Conservation (phyloP, 2,329 filamentous ascomycete genomes). For the Teratosphaeria destructans region DNA sequence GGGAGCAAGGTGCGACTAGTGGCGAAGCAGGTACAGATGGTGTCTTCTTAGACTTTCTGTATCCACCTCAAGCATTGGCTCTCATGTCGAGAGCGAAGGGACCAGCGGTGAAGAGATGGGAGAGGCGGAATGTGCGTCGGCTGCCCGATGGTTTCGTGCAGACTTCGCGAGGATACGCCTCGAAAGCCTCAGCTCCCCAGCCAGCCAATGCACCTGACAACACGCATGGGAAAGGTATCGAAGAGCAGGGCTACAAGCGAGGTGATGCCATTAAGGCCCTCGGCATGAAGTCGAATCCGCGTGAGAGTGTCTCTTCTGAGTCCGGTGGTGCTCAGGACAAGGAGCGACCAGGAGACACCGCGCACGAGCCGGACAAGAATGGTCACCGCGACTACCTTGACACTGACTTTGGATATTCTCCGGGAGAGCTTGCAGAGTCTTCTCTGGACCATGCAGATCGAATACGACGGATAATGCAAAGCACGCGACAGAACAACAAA, state of each 20-base stretch:
- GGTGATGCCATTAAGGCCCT: neutral
- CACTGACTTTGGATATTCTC: constrained; percentile 1
- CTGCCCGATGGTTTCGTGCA: constrained; percentile 18
- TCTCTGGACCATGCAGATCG: neutral
- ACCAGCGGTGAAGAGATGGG: constrained; percentile 15
- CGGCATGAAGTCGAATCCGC: neutral
- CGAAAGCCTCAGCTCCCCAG: constrained; percentile 3
- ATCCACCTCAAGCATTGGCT: constrained; percentile 35
- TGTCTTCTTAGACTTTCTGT: constrained; percentile 37
- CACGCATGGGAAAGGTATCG: neutral
- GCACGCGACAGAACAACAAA: neutral
- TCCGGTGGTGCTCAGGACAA: neutral
- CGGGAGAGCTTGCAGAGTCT: constrained; percentile 7
- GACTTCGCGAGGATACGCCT: constrained; percentile 17
- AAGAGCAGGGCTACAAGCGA: neutral
- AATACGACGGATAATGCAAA: constrained; percentile 2
- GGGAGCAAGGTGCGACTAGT: neutral
- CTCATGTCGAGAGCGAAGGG: constrained; percentile 19
- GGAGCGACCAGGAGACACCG: constrained; percentile 6
- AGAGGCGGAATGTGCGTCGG: constrained; percentile 17
- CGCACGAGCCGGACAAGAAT: neutral
- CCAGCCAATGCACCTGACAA: neutral
- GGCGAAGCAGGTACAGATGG: constrained; percentile 1
- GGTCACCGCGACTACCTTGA: neutral
- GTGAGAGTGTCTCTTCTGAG: no score